Evolutionary conservation across 257 asterid genomes (phyloP).

Genomic region (Rauvolfia tetraphylla): DNA sequence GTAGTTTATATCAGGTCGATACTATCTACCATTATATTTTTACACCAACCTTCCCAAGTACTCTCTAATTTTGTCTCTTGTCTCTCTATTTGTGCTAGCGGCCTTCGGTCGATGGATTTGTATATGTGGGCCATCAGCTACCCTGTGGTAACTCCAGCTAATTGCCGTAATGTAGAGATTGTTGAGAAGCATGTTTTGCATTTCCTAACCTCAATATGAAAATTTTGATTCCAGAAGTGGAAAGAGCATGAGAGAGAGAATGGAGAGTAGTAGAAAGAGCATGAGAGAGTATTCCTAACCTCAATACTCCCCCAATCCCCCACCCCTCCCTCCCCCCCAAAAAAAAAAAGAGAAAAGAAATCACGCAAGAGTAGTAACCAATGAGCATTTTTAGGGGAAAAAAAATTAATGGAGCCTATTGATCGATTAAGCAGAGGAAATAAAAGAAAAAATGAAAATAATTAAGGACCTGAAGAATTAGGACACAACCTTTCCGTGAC

Average conservation of each 20-base stretch:
- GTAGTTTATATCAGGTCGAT: too few relatives aligned
- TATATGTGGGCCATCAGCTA: constrained; percentile 30
- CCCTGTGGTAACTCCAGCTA: not conserved
- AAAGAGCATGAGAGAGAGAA: constrained; percentile 22
- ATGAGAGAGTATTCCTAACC: too few relatives aligned
- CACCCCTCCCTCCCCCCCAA: too few relatives aligned
- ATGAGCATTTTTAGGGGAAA: too few relatives aligned
- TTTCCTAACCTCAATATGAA: constrained; percentile 38
- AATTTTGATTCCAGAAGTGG: constrained; percentile 7
- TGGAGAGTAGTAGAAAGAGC: not conserved
- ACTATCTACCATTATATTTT: not conserved
- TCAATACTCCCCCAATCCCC: too few relatives aligned
- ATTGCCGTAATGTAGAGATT: constrained; percentile 8
- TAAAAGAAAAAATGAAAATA: too few relatives aligned
- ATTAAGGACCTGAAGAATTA: not conserved
- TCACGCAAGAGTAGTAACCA: too few relatives aligned
- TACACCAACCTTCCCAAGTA: too few relatives aligned
- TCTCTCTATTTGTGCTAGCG: too few relatives aligned
- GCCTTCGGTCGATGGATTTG: constrained; percentile 1
- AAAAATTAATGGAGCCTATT: too few relatives aligned
- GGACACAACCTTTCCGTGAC: constrained; percentile 44
- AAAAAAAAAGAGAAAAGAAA: not conserved
- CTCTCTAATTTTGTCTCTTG: too few relatives aligned
- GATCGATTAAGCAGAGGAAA: too few relatives aligned
- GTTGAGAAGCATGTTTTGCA: constrained; percentile 50